Conservation (phyloP, 1,139 yeast species). For the Yamadazyma trypodendri region DNA sequence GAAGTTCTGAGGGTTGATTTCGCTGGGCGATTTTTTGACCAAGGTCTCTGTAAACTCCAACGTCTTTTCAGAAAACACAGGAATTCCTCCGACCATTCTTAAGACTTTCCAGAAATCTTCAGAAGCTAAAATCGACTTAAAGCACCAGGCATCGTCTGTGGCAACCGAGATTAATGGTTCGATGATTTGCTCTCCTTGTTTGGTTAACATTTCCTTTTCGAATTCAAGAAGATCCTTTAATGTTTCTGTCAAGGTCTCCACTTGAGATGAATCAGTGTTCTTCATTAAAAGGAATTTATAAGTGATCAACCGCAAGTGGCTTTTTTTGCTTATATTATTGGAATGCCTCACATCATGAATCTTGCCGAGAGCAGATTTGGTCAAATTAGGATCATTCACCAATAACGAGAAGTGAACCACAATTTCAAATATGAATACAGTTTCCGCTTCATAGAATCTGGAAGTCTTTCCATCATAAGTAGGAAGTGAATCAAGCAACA, state of each 20-base stretch:
- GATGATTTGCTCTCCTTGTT: conserved; percentile 51
- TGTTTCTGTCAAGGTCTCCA: conserved; percentile 16
- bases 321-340: conserved; percentile 28
- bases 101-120: conserved; percentile 67
- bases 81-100: conserved; percentile 56
- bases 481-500: conserved; percentile 33
- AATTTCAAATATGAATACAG: conserved; percentile 55
- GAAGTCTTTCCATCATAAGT: conserved; percentile 32
- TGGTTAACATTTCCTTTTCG: conserved; percentile 40
- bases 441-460: conserved; percentile 53
- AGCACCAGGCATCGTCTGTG: conserved; percentile 50
- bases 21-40: conserved; percentile 34
- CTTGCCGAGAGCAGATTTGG: conserved; percentile 22
- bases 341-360: conserved; percentile 16
- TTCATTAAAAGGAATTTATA: conserved; percentile 45
- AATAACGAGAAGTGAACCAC: conserved; percentile 51
- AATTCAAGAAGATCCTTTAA: conserved; percentile 10
- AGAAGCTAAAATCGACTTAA: conserved; percentile 34
- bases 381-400: conserved; percentile 37
- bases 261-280: conserved; percentile 20
- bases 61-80: conserved; percentile 49
- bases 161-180: conserved; percentile 54
- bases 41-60: conserved; percentile 50
- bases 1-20: conserved; percentile 51
- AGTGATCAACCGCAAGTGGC: conserved; percentile 31